Conservation (phyloP, 768 basidiomycete genomes). For the Hypholoma sublateritium region DNA sequence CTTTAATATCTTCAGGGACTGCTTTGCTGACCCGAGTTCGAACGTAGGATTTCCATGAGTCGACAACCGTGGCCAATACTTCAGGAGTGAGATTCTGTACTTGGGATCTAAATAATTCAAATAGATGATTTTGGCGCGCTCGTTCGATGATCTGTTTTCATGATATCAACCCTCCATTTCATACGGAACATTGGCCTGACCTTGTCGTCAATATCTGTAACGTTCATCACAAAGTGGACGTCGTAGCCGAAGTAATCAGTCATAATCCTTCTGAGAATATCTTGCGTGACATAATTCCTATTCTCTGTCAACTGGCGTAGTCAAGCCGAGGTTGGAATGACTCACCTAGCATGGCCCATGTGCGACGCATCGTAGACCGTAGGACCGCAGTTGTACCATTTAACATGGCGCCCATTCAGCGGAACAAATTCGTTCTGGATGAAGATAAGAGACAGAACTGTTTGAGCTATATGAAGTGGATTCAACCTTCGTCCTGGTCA, state of each 20-base stretch:
- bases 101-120: constrained; percentile 60
- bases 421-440: constrained; percentile 77
- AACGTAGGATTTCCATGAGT: constrained; percentile 69
- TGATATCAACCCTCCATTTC: background rate
- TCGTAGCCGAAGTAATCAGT: constrained; percentile 97
- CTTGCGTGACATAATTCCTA: constrained; percentile 97
- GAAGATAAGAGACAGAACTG: constrained; percentile 11
- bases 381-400: constrained; percentile 99
- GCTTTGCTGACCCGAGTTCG: constrained; percentile 63
- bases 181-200: constrained; percentile 37
- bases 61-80: constrained; percentile 55
- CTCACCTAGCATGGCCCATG: constrained; percentile 97
- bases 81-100: constrained; percentile 53
- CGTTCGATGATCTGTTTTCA: constrained; percentile 81
- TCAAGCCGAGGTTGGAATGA: background rate
- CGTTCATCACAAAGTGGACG: constrained; percentile 98
- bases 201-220: constrained; percentile 99
- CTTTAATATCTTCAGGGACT: constrained; percentile 50
- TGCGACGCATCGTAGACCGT: constrained; percentile 98
- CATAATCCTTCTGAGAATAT: constrained; percentile 86
- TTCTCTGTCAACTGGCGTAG: constrained; percentile 7
- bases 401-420: constrained; percentile 67
- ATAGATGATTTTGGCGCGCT: constrained; percentile 77
- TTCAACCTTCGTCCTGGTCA: constrained; percentile 85
- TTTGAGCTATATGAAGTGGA: constrained; percentile 13